Percentiles rank a stretch among this genome's conserved stretches.
phyloP scores from a whole-genome alignment of 306 rosid species.

The Medicago ruthenica region DNA sequence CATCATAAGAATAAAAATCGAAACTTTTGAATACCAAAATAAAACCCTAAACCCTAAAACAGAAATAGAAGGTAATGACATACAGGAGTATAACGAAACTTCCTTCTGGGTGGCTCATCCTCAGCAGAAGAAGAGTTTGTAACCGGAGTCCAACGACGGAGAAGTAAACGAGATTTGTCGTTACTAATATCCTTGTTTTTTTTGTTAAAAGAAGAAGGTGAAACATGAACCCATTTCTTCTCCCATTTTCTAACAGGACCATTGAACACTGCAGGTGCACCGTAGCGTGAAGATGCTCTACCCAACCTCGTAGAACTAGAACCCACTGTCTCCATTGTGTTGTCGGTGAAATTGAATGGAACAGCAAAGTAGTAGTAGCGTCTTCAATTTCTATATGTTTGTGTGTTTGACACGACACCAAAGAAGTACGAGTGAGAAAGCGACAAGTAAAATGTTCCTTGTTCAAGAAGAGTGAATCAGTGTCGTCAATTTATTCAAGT shows the following conservation, averaged over 20 bases:
- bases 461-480: not conserved
- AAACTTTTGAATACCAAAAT: not conserved
- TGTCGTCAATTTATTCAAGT: not conserved
- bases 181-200: conserved; percentile 22
- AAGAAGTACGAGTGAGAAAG: not conserved
- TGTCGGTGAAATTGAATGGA: not conserved
- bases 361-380: not conserved
- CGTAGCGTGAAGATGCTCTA: conserved; percentile 93
- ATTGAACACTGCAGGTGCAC: conserved; percentile 82
- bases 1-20: not conserved
- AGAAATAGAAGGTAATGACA: not conserved
- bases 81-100: conserved; percentile 96
- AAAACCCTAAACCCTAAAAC: not conserved
- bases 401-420: not conserved
- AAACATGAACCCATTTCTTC: conserved; percentile 93
- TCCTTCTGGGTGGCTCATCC: conserved; percentile 79
- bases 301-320: conserved; percentile 84
- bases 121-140: conserved; percentile 38
- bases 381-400: not conserved
- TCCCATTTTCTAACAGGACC: conserved; percentile 97
- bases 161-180: conserved; percentile 68
- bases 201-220: conserved; percentile 50
- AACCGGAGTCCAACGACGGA: conserved; percentile 95
- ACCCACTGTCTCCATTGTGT: conserved; percentile 81
- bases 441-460: not conserved